Base-by-base conservation (phyloP, 352 stramenopile species). In the Blastocystis sp. region DNA sequence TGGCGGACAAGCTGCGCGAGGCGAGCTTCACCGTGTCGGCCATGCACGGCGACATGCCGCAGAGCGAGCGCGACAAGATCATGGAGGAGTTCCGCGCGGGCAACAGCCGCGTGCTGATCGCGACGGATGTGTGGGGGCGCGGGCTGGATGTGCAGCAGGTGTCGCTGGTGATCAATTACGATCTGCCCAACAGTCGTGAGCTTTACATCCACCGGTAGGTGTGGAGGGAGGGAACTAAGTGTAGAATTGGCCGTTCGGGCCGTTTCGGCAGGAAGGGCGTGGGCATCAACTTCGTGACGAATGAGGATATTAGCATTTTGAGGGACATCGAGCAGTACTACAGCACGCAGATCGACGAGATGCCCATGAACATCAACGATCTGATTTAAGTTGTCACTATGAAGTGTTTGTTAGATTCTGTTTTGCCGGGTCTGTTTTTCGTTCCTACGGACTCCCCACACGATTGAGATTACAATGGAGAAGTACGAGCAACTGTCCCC, bases 41-140 rank as follows among this genome's bases (percentile, higher is more conserved):
- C 62, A 98, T 98, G 94, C 96, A 98, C 91, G 95, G 95, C 24
- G 95, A 98, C 89, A 98, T 98, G 95, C 94, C 95, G 57, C 95
- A 98, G 91, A 92, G 93, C 64, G 93, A 96, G 90, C 93, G 95
- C 45, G 95, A 98, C 69, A 91, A 92, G 2, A 97, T 98, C 66
- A 98, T 98, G 95, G 93, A 97, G 89, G 95, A 98, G 90, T 98
- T 98, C 91, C 94, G 96, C 48, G 93, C 91, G n/a, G 95, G 95
- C 65, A 94, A 92, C 34, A 95, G 94, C 7, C 93, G 95, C n/a
- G 95, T 98, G 71, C 92, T 98, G 21, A 98, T 98, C 91, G 96
- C 96, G 24, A 98, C 96, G 21, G 95, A 98, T 91, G 90, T 98
- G 1, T 98, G 95, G 94, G 96, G 95, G 42, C 93, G 96, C 60